phyloP scores from a whole-genome alignment of 768 basidiomycete species.

The Lactifluus pinguis region DNA sequence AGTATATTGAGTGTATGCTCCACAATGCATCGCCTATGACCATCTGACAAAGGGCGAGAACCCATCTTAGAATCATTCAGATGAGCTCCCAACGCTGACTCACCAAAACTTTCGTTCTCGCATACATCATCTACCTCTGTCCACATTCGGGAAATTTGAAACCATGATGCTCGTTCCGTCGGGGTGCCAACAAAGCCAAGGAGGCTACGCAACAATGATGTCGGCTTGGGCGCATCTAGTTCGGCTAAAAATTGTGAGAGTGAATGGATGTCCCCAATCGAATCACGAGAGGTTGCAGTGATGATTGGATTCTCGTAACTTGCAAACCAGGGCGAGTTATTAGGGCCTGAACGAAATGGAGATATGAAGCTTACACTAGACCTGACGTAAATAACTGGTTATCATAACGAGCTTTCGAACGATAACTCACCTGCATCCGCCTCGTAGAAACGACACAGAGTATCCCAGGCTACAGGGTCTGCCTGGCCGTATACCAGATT shows the following conservation, averaged over 20 bases:
- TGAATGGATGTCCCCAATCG: slow-evolving; percentile 63
- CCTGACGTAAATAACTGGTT: neutral
- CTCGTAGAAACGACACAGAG: slow-evolving; percentile 60
- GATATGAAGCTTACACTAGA: slow-evolving; percentile 16
- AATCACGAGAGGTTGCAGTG: slow-evolving; percentile 62
- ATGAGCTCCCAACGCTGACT: slow-evolving; percentile 18
- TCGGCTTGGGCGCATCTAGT: slow-evolving; percentile 60
- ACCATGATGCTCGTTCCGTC: slow-evolving; percentile 36
- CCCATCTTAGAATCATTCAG: neutral
- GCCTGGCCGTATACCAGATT: slow-evolving; percentile 57
- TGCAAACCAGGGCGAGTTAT: slow-evolving; percentile 17
- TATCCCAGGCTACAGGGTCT: slow-evolving; percentile 38
- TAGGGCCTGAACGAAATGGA: slow-evolving; percentile 33
- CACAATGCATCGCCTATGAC: slow-evolving; percentile 62
- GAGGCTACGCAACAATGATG: slow-evolving; percentile 48
- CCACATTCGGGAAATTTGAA: slow-evolving; percentile 62
- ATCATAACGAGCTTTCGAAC: slow-evolving; percentile 1
- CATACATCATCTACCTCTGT: slow-evolving; percentile 65
- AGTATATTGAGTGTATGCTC: slow-evolving; percentile 75
- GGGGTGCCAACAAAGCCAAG: slow-evolving; percentile 36
- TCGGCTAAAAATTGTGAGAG: slow-evolving; percentile 51
- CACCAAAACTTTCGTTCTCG: slow-evolving; percentile 76
- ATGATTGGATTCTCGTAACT: slow-evolving; percentile 77
- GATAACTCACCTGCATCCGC: slow-evolving; percentile 50
- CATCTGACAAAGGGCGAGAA: slow-evolving; percentile 38